phyloP scores from a whole-genome alignment of 129 eudicot species.

The Apium graveolens region DNA sequence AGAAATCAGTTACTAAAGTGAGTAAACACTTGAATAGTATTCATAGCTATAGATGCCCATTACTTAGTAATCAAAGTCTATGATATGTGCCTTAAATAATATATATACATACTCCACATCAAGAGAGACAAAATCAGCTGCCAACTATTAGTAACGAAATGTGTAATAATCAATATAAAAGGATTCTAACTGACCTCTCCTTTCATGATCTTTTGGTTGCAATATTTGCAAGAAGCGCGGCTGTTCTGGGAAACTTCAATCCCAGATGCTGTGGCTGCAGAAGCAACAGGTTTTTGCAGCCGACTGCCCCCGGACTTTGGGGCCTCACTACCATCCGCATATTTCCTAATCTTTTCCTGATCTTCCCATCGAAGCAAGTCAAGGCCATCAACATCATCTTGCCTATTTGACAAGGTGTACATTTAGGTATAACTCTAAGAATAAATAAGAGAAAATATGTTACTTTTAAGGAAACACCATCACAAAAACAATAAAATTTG shows the following conservation, averaged over 20 bases:
- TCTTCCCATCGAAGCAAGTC: constrained; percentile 97
- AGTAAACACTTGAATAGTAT: not conserved
- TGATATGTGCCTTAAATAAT: not conserved
- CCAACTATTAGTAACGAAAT: not conserved
- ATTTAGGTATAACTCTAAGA: constrained; percentile 7
- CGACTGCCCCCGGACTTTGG: constrained; percentile 34
- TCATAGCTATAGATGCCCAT: not conserved
- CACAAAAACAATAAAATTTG: constrained; percentile 1
- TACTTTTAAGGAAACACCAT: not conserved
- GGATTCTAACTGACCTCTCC: constrained; percentile 53
- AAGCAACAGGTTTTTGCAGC: constrained; percentile 22
- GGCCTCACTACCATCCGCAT: constrained; percentile 53
- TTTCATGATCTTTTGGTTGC: constrained; percentile 66
- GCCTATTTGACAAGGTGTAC: constrained; percentile 28
- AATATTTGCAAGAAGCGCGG: constrained; percentile 75
- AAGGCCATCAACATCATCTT: constrained; percentile 80
- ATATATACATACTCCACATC: not conserved
- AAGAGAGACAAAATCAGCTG: not conserved
- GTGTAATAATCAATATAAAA: not conserved
- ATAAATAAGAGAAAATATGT: not conserved
- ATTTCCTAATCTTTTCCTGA: constrained; percentile 71
- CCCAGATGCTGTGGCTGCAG: constrained; percentile 33
- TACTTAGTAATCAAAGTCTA: not conserved
- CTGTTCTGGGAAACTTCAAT: constrained; percentile 65
- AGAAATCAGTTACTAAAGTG: not conserved